Percentiles rank a stretch among this genome's conserved stretches.
Evolutionary conservation across 1,139 yeast species (phyloP).

Genomic region (Blastobotrys indianensis): DNA sequence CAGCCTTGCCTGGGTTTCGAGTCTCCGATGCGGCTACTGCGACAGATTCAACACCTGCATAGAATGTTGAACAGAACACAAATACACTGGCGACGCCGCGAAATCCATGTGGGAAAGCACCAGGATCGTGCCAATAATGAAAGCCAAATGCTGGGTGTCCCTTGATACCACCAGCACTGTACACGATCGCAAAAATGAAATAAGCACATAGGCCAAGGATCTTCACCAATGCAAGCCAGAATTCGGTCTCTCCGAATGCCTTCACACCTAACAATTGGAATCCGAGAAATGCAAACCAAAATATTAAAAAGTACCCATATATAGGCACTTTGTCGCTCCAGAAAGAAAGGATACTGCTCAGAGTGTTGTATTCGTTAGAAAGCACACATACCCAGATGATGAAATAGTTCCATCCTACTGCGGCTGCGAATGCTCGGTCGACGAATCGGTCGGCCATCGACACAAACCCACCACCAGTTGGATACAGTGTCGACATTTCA

Average conservation of each 20-base stretch:
- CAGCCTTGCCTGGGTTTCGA: constrained; percentile 70
- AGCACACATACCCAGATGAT: constrained; percentile 57
- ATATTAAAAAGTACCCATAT: constrained; percentile 51
- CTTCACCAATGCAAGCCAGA: constrained; percentile 55
- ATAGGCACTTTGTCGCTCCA: constrained; percentile 60
- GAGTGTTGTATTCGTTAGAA: constrained; percentile 54
- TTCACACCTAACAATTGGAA: constrained; percentile 54
- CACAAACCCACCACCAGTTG: constrained; percentile 57
- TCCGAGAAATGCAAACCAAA: constrained; percentile 49
- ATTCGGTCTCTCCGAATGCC: constrained; percentile 64
- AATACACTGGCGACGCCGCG: constrained; percentile 65
- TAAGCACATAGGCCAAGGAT: constrained; percentile 51
- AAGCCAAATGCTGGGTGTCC: constrained; percentile 37
- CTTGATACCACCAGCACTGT: constrained; percentile 57
- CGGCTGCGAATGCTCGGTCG: constrained; percentile 55
- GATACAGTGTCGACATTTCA: constrained; percentile 59
- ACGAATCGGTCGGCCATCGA: constrained; percentile 52
- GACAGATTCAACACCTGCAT: constrained; percentile 76
- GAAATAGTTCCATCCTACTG: constrained; percentile 58
- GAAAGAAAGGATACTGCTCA: constrained; percentile 47
- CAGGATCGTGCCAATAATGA: constrained; percentile 88
- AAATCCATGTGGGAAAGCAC: constrained; percentile 63
- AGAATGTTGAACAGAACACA: constrained; percentile 61
- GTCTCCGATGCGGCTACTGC: constrained; percentile 91
- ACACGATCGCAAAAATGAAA: constrained; percentile 52